Evolutionary conservation across 257 asterid species (phyloP), one percentile per base, ranked within the genome.

Genomic region (Primulina tabacum): DNA sequence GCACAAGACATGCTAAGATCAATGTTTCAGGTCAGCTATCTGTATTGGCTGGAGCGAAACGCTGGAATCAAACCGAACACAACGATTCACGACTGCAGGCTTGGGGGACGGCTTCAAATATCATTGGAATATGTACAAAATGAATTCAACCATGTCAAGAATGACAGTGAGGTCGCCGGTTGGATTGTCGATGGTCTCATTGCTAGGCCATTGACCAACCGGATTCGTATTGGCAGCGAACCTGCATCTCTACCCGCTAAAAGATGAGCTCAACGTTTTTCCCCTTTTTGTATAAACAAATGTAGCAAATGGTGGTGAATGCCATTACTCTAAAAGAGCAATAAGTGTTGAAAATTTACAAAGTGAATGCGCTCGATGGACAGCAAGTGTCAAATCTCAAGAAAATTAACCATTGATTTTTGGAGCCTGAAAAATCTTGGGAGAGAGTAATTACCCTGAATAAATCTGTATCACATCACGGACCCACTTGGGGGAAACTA

Each of bases 1-100:
- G 83, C 88, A 55, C 95, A 83, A 76, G 99, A 88, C 79, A 90
- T 93, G 99, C 88, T 93, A 62, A 89, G 87, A 83, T 87, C 96
- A 28, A 21, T 93, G 80, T 90, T 89, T 81, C 97, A 90, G 75
- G 95, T 89, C 68, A 86, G 80, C n/a, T 75, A 93, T 66, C 70
- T 93, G 70, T 88, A 90, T 72, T 93, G 99, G 97, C 78, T 93
- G 82, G 99, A 90, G 86, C 81, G 65, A 74, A 89, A 86, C 43
- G 97, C 96, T 11, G 99, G 99, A 65, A 85, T 93, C 43, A 78
- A 71, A 72, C 76, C 91, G 17, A 81, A 84, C 76, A 75, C 83
- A 21, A 71, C 70, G 14, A 33, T 71, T 18, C 81, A 80, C 55
- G 99, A 90, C 86, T 93, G 99, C 86, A 85, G 75, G 76, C 77